Conservation (phyloP, 2,329 filamentous ascomycete species). For the Alternaria sp. region DNA sequence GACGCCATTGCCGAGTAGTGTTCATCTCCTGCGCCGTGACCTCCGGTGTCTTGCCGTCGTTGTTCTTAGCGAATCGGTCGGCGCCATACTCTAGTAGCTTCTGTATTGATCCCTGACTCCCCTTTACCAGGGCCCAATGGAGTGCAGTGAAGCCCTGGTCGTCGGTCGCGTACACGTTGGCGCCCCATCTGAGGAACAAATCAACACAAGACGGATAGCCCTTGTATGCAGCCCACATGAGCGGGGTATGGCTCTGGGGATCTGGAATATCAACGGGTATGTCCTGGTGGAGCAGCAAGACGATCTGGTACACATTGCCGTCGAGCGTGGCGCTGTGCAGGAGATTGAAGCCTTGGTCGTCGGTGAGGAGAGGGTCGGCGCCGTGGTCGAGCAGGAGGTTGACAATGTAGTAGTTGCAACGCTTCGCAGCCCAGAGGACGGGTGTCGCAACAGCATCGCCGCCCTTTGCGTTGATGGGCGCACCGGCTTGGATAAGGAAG, state of each 20-base stretch:
- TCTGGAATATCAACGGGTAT: constrained; percentile 93
- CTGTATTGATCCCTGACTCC: constrained; percentile 85
- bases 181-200: constrained; percentile 91
- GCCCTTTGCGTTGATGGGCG: constrained; percentile 93
- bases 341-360: constrained; percentile 97
- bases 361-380: constrained; percentile 89
- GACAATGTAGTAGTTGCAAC: constrained; percentile 96
- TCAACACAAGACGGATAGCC: constrained; percentile 93
- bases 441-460: constrained; percentile 94
- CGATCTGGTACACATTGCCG: constrained; percentile 89
- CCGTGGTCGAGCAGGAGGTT: constrained; percentile 90
- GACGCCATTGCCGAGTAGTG: constrained; percentile 81
- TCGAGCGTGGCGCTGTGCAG: constrained; percentile 97
- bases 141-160: constrained; percentile 94
- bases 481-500: constrained; percentile 85
- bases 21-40: constrained; percentile 91
- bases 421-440: constrained; percentile 95
- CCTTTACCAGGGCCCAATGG: constrained; percentile 97
- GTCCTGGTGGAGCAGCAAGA: constrained; percentile 91
- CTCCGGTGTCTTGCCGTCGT: constrained; percentile 88
- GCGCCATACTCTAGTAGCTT: constrained; percentile 96
- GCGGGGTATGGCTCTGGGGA: constrained; percentile 86
- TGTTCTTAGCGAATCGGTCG: constrained; percentile 89
- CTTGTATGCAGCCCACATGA: constrained; percentile 99
- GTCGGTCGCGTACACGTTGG: constrained; percentile 88